Evolutionary conservation across 805 yeast species (phyloP), one percentile per base, ranked within the genome.

Genomic region (Nakazawaea anatomiae): DNA sequence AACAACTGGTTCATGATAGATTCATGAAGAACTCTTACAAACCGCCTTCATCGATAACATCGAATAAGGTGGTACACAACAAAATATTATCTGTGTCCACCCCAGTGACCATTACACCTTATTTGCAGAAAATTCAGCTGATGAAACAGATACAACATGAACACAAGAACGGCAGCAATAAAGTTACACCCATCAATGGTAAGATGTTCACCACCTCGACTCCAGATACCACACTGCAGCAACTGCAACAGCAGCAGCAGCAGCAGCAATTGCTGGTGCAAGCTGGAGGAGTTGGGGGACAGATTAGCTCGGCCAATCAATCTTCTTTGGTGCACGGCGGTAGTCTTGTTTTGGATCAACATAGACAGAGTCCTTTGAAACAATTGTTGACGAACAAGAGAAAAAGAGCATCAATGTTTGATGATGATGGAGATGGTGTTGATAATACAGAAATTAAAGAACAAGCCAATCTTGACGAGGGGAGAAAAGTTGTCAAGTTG

Each of bases 71-170:
- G 39, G 34, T 46, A n/a, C 25, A 27, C 5, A 38, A 45, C n/a
- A 12, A 40, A 6, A 44, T 3, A 8, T 32, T 11, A 32, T 32
- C 29, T 10, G 36, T 34, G 14, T 38, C 40, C 11, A n/a, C 48
- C 3, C 12, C 42, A 12, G 56, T 60, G 36, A 58, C 62, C 6
- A 56, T 60, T 1, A 60, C 63, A 8, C 63, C 63, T 11, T 55
- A 55, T 35, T 36, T 59, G 10, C 50, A 56, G 7, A 58, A 52
- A 31, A 52, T 55, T 30, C 36, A 31, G 5, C 39, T 42, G 46
- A 41, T 51, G 30, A 45, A 36, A 35, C 52, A 27, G 50, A 28
- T 35, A 30, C 40, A 38, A 38, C 40, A 38, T 6, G 8, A 10
- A 3, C 40, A 38, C 11, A n/a, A n/a, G 14, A 38, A 38, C 35